These are phyloP conservation scores for Buxus sempervirens DNA, from an alignment of 164 flowering plant genomes.

Conservation along the genomic window DNA sequence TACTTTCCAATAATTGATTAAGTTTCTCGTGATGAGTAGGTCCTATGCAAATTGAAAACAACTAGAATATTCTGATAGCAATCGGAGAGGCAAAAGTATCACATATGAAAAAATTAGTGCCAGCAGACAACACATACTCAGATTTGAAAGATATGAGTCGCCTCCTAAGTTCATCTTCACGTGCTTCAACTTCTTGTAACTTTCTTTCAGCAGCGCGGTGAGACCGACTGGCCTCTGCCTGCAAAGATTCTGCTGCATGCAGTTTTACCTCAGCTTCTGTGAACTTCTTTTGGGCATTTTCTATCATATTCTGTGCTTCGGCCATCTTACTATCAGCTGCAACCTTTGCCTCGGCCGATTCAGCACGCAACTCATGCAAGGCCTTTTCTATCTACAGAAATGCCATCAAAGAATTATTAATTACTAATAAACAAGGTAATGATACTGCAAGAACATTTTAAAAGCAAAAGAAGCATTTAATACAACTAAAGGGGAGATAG, in stretches of 20 bases:
- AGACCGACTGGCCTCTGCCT: constrained; percentile 65
- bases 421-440: neutral
- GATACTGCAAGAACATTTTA: neutral
- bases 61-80: too few relatives aligned
- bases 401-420: neutral
- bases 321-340: constrained; percentile 66
- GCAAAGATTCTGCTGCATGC: constrained; percentile 68
- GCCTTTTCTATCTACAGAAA: constrained; percentile 79
- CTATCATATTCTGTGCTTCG: constrained; percentile 67
- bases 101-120: too few relatives aligned
- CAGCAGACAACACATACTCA: constrained; percentile 53
- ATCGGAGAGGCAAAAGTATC: too few relatives aligned
- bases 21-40: neutral
- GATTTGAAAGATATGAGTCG: constrained; percentile 53
- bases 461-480: neutral
- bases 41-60: neutral
- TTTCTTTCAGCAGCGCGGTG: constrained; percentile 76
- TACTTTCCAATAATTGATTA: neutral
- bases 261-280: constrained; percentile 64
- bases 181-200: constrained; percentile 81
- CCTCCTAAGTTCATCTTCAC: constrained; percentile 83
- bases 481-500: neutral
- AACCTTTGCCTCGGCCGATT: constrained; percentile 79
- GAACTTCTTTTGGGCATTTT: constrained; percentile 59
- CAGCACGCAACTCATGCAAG: constrained; percentile 90